Base-by-base conservation (phyloP, 306 rosid genomes). In the Rubus parviflorus region DNA sequence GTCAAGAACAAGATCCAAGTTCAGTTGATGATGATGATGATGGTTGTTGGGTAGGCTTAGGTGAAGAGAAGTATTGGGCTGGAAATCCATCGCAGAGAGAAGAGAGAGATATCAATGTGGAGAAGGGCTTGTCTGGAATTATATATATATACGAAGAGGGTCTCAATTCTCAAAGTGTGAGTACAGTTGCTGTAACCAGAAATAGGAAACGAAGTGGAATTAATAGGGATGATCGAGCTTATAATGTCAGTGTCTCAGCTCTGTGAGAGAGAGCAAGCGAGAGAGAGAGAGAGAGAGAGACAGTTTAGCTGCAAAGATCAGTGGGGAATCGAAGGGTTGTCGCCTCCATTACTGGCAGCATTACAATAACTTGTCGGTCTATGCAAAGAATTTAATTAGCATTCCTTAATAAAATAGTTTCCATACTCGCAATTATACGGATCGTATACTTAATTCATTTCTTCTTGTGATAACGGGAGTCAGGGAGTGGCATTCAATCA, bases 271-370 rank as follows among this genome's bases (percentile, higher is more conserved):
- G 47, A 42, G n/a, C n/a, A n/a, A n/a, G n/a, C n/a, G 52, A 40
- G 70, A 19, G 47, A 80, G 77, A 70, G 81, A 78, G 81, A 79
- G 83, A 85, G 80, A 74, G 75, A 83, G 87, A 75, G 86, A 90
- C 79, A 89, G 81, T 70, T 84, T 68, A 61, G 85, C 88, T 82
- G 90, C 90, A 69, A 79, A 83, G 83, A 89, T 91, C 91, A 88
- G 84, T 84, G 83, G 85, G 86, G 96, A 87, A 90, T 90, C 88
- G 61, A 87, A 85, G 85, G 72, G 72, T 82, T 94, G 98, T 90
- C 97, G 83, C 88, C 92, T 87, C 85, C 88, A 90, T 74, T 90
- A 87, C 86, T 83, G 94, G 94, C 93, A 91, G 83, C 86, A 80
- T 79, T 84, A 66, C 87, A 88, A 87, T 83, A 76, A 61, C 70